These are phyloP conservation scores for Caryopteris hybrid DNA, from an alignment of 305 asterid genomes.

Conservation along the genomic window DNA sequence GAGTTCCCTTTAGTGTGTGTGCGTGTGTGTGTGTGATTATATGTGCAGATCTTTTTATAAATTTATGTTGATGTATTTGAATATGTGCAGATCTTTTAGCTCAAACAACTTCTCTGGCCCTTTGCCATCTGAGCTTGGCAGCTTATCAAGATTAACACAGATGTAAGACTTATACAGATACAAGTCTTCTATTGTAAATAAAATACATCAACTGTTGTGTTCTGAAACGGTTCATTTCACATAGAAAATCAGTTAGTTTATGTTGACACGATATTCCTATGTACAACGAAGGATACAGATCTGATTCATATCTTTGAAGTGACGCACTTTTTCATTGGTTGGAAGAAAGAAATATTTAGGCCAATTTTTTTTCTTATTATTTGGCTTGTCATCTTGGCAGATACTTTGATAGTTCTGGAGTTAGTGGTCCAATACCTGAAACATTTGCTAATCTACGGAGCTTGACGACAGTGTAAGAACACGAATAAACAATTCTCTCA, in stretches of 20 bases:
- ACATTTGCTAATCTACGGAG: constrained; percentile 38
- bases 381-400: constrained; percentile 17
- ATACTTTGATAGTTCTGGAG: constrained; percentile 48
- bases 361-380: neutral
- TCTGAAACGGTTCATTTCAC: neutral
- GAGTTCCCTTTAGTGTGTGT: constrained; percentile 20
- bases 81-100: constrained; percentile 29
- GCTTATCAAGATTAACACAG: constrained; percentile 35
- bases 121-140: constrained; percentile 66
- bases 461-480: constrained; percentile 37
- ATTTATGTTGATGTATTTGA: neutral
- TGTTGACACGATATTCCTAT: too few relatives aligned
- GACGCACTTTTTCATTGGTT: neutral
- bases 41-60: constrained; percentile 25
- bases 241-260: too few relatives aligned
- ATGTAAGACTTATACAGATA: constrained; percentile 20
- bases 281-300: neutral
- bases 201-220: neutral
- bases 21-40: neutral
- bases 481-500: neutral
- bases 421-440: constrained; percentile 47
- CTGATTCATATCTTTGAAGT: neutral
- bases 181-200: neutral
- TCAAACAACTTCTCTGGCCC: constrained; percentile 77
- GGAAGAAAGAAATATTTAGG: neutral